Percentiles rank a stretch among this genome's conserved stretches.
These are phyloP conservation scores for Aspergillus steynii DNA, from an alignment of 495 filamentous ascomycete species.

Conservation along the genomic window DNA sequence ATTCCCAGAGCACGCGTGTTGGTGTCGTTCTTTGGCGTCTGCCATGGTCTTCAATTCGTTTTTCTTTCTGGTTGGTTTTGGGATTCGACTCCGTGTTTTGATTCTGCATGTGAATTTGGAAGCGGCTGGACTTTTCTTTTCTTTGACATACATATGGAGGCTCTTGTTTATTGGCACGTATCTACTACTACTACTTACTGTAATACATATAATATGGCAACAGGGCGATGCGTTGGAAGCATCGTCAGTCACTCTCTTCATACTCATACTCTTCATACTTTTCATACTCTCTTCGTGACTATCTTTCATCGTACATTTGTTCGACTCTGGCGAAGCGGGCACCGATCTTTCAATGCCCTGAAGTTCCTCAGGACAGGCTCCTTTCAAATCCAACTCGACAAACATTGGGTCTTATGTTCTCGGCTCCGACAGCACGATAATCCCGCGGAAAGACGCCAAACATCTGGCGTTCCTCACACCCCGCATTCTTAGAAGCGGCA, in stretches of 20 bases:
- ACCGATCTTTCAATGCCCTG: background rate
- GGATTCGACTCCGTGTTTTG: slow-evolving; percentile 8
- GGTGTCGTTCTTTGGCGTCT: slow-evolving; percentile 17
- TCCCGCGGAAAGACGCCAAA: background rate
- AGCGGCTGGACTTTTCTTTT: slow-evolving; percentile 17
- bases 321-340: background rate
- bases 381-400: no score
- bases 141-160: slow-evolving; percentile 19
- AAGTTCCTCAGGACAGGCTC: no score
- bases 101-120: slow-evolving; percentile 23
- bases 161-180: slow-evolving; percentile 21
- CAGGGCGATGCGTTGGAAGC: slow-evolving; percentile 4
- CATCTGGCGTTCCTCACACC: background rate
- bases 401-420: no score
- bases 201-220: slow-evolving; percentile 25
- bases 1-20: slow-evolving; percentile 19
- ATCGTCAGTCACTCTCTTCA: slow-evolving; percentile 7
- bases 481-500: background rate
- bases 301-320: no score
- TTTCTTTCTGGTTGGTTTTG: slow-evolving; percentile 4
- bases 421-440: no score
- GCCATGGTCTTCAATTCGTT: slow-evolving; percentile 14
- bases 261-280: background rate
- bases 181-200: slow-evolving; percentile 24
- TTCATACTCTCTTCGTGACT: no score